Conservation (phyloP, 129 eudicot species). For the Sambucus nigra region DNA sequence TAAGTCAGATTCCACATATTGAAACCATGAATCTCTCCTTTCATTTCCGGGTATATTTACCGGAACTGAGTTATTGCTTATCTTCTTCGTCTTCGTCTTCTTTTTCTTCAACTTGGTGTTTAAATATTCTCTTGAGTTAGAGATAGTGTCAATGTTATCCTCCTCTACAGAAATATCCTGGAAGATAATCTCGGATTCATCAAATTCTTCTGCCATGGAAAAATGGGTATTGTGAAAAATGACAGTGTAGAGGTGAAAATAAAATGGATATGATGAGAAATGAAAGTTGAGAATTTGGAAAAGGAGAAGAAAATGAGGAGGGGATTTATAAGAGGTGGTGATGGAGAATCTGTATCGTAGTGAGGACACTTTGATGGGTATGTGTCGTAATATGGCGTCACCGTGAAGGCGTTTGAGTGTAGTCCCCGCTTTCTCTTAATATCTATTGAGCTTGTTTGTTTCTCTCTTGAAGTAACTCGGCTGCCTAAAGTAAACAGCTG, state of each 20-base stretch:
- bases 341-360: constrained; percentile 7
- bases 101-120: constrained; percentile 6
- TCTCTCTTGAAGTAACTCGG: background rate
- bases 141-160: background rate
- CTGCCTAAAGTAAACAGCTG: background rate
- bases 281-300: constrained; percentile 1
- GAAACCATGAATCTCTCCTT: constrained; percentile 13
- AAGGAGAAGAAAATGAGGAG: background rate
- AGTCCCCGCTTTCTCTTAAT: constrained; percentile 10
- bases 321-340: constrained; percentile 23
- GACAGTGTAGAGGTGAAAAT: background rate
- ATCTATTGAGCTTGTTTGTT: background rate
- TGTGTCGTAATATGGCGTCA: constrained; percentile 9
- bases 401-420: constrained; percentile 5
- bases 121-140: background rate
- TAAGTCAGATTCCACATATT: constrained; percentile 17
- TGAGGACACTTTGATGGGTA: constrained; percentile 1
- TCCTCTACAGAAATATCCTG: background rate
- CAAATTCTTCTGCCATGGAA: constrained; percentile 41
- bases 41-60: constrained; percentile 22
- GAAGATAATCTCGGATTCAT: constrained; percentile 32
- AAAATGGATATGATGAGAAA: background rate
- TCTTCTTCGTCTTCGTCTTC: constrained; percentile 16
- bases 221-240: background rate
- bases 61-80: constrained; percentile 17